These are phyloP conservation scores for Phtheirospermum japonicum DNA, from an alignment of 257 asterid species.

Conservation along the genomic window DNA sequence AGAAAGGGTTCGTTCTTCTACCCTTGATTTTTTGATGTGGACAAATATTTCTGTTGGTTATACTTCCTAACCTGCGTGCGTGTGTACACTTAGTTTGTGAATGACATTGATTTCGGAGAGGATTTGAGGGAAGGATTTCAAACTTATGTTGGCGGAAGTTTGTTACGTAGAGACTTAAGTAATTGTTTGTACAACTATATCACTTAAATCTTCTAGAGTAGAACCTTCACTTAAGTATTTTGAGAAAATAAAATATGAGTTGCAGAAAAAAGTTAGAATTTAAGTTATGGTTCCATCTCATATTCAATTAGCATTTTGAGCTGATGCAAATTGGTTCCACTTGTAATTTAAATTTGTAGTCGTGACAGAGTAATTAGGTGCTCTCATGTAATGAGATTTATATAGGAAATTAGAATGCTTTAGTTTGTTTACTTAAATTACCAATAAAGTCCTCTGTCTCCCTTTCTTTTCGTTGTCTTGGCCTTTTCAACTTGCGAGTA, in stretches of 20 bases:
- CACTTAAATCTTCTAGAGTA: too few relatives aligned
- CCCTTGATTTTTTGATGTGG: neutral
- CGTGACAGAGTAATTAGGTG: neutral
- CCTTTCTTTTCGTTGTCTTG: neutral
- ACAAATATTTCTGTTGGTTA: neutral
- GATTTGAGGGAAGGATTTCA: neutral
- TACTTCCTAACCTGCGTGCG: neutral
- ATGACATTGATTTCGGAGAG: neutral
- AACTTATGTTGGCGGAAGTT: neutral
- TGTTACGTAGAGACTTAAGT: neutral
- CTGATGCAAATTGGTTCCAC: constrained; percentile 10
- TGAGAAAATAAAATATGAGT: constrained; percentile 1
- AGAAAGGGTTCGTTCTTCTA: constrained; percentile 43
- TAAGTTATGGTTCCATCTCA: neutral
- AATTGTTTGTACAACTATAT: neutral
- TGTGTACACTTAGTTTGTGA: neutral
- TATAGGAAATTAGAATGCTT: neutral
- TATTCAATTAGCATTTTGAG: constrained; percentile 18
- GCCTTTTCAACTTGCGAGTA: constrained; percentile 14
- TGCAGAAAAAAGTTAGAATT: neutral
- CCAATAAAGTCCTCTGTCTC: neutral
- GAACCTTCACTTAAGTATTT: too few relatives aligned
- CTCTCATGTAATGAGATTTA: neutral
- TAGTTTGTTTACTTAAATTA: constrained; percentile 14
- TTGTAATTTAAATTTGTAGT: neutral